These are phyloP conservation scores for Trebouxiophyceae sp. DNA, from an alignment of 163 green algal genomes.

Conservation along the genomic window DNA sequence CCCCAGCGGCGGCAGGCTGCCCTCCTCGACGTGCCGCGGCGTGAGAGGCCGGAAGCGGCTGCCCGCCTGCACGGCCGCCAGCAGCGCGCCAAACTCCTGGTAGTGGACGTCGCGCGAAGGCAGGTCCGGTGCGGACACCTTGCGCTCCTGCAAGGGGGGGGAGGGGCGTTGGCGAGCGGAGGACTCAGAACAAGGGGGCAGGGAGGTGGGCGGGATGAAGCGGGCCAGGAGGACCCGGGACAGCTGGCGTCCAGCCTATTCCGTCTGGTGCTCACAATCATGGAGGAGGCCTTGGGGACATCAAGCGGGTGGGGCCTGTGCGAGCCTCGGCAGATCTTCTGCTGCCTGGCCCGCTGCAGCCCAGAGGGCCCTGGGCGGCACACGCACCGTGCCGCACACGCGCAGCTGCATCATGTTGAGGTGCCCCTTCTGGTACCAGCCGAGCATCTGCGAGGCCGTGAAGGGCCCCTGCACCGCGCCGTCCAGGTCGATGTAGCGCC, in stretches of 20 bases:
- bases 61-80: conserved; percentile 6
- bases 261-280: too few species aligned
- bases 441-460: conserved; percentile 11
- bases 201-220: neutral
- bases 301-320: too few species aligned
- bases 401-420: conserved; percentile 8
- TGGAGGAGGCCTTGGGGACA: too few species aligned
- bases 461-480: conserved; percentile 20
- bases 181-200: neutral
- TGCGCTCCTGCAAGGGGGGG: conserved; percentile 15
- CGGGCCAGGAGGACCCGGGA: too few species aligned
- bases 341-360: too few species aligned
- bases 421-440: conserved; percentile 12
- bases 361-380: too few species aligned
- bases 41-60: neutral
- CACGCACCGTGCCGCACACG: conserved; percentile 18
- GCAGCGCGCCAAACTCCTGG: conserved; percentile 1
- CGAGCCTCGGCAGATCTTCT: too few species aligned
- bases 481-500: conserved; percentile 20
- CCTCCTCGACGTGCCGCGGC: neutral
- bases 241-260: too few species aligned
- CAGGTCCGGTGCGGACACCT: conserved; percentile 16
- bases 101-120: conserved; percentile 1
- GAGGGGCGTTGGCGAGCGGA: neutral
- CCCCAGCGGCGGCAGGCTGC: neutral